These are phyloP conservation scores for Agaricus sinodeliciosus DNA, from an alignment of 768 basidiomycete genomes.

Conservation along the genomic window DNA sequence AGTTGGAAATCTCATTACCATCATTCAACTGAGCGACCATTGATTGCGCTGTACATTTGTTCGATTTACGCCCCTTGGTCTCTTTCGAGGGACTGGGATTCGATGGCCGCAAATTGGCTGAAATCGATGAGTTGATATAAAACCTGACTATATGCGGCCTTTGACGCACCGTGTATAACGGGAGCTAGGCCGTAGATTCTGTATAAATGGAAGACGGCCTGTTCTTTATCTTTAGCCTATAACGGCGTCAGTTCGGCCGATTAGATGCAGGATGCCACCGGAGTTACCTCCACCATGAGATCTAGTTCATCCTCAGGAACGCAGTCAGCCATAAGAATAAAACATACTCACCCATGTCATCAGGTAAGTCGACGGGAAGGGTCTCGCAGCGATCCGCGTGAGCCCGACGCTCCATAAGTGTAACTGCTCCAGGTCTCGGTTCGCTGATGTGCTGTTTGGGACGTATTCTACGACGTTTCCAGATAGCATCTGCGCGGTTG, in stretches of 20 bases:
- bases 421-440: constrained; percentile 77
- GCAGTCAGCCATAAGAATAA: constrained; percentile 4
- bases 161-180: constrained; percentile 47
- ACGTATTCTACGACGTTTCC: constrained; percentile 66
- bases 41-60: constrained; percentile 22
- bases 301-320: constrained; percentile 33
- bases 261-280: not conserved
- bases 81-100: constrained; percentile 34
- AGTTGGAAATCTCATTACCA: constrained; percentile 5
- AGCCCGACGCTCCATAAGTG: constrained; percentile 79
- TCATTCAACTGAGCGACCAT: constrained; percentile 7
- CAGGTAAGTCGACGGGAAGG: constrained; percentile 58
- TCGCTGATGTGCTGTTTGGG: constrained; percentile 94
- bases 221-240: constrained; percentile 85
- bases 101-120: constrained; percentile 39
- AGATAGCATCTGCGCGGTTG: constrained; percentile 68
- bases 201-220: constrained; percentile 84
- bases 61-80: constrained; percentile 39
- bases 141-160: not conserved
- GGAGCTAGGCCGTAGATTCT: constrained; percentile 67
- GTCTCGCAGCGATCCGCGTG: constrained; percentile 78
- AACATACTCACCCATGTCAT: constrained; percentile 50
- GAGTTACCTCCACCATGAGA: constrained; percentile 72
- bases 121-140: not conserved
- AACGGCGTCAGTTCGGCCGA: constrained; percentile 5